A percentile compares a stretch with the other conserved stretches of the same genome.
These are phyloP conservation scores for Raphanus raphanistrum DNA, from an alignment of 345 rosid genomes.

Conservation along the genomic window DNA sequence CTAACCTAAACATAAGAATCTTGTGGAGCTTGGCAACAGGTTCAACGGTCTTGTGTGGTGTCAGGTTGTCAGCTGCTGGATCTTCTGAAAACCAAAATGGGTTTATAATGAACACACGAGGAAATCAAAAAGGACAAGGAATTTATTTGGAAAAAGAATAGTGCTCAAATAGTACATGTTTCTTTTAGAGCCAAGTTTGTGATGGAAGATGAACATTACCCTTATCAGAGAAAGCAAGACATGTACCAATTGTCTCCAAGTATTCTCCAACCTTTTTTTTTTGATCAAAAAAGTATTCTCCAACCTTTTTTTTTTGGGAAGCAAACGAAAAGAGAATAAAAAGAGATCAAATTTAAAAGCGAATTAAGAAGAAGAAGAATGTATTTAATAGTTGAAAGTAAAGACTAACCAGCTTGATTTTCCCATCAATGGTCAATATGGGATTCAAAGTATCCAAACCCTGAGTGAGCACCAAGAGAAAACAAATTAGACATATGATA, in stretches of 20 bases:
- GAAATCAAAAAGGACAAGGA: no score
- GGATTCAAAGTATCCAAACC: constrained; percentile 66
- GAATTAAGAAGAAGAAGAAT: neutral
- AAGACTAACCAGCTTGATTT: constrained; percentile 50
- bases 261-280: constrained; percentile 45
- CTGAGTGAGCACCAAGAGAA: constrained; percentile 27
- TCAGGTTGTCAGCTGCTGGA: constrained; percentile 37
- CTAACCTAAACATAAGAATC: constrained; percentile 51
- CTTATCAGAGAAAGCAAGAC: constrained; percentile 40
- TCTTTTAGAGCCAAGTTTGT: no score
- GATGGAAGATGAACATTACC: neutral
- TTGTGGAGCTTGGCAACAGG: constrained; percentile 40
- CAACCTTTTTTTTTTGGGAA: constrained; percentile 16
- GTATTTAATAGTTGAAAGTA: no score
- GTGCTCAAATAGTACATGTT: no score
- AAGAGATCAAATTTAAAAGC: no score
- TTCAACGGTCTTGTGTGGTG: constrained; percentile 17
- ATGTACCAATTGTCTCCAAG: constrained; percentile 64
- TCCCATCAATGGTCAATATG: constrained; percentile 50
- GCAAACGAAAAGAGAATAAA: no score
- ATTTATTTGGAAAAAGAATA: no score
- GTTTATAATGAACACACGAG: no score
- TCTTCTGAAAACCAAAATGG: neutral
- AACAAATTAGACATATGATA: neutral
- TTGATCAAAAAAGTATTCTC: constrained; percentile 50